Evolutionary conservation across 1,284 basidiomycete genomes (phyloP).

Genomic region (Ganoderma lucidum): DNA sequence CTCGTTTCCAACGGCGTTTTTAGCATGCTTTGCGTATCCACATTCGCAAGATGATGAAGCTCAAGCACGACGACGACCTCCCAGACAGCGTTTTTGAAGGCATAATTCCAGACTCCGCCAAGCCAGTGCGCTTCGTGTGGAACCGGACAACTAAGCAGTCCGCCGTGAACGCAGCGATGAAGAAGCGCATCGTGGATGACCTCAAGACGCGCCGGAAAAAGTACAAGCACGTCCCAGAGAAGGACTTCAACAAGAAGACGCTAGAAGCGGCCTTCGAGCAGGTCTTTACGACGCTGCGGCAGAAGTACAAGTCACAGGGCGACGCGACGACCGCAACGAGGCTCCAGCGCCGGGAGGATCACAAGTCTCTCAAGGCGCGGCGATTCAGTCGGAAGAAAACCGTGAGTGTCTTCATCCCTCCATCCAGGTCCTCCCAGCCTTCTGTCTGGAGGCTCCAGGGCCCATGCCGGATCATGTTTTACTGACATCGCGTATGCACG

Average conservation of each 20-base stretch:
- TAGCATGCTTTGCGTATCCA: constrained; percentile 77
- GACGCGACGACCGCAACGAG: constrained; percentile 53
- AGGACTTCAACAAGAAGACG: constrained; percentile 70
- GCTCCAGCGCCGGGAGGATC: constrained; percentile 60
- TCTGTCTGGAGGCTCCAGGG: not conserved
- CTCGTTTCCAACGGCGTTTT: constrained; percentile 4
- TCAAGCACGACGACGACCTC: constrained; percentile 61
- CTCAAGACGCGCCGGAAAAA: constrained; percentile 58
- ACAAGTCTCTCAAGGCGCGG: constrained; percentile 66
- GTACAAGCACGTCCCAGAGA: constrained; percentile 69
- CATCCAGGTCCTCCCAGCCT: constrained; percentile 13
- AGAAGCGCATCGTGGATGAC: constrained; percentile 64
- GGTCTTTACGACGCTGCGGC: constrained; percentile 69
- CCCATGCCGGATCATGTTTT: not conserved
- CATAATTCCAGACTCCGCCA: constrained; percentile 46
- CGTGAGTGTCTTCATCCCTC: constrained; percentile 48
- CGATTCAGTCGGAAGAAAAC: constrained; percentile 66
- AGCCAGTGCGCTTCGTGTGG: constrained; percentile 78
- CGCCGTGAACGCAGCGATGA: constrained; percentile 75
- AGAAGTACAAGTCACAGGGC: constrained; percentile 68
- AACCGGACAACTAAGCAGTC: constrained; percentile 77
- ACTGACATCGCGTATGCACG: not conserved
- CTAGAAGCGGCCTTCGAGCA: constrained; percentile 74
- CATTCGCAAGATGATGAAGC: constrained; percentile 62
- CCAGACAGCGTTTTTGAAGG: constrained; percentile 69